These are phyloP conservation scores for Oropetium thomaeum DNA, from an alignment of 176 grass and related monocot genomes.

Conservation along the genomic window DNA sequence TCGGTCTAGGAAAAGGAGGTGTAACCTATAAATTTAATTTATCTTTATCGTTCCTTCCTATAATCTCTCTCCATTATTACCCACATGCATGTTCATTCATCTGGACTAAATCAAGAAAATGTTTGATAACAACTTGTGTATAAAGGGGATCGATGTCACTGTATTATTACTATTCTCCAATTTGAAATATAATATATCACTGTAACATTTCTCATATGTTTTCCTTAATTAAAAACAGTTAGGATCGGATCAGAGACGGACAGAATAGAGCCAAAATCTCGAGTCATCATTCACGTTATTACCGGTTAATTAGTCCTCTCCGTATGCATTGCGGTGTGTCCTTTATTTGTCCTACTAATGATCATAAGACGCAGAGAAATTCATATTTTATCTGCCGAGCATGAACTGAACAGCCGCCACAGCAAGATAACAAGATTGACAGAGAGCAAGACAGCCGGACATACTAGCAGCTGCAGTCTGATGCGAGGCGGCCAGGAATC, in stretches of 20 bases:
- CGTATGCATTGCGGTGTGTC: constrained; percentile 21
- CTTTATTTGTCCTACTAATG: constrained; percentile 17
- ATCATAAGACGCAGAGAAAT: constrained; percentile 27
- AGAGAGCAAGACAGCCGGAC: constrained; percentile 55
- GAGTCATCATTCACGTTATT: constrained; percentile 48
- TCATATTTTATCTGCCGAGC: constrained; percentile 26
- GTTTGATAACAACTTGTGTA: no score
- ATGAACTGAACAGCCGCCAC: constrained; percentile 8
- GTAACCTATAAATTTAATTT: background rate
- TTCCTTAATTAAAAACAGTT: background rate
- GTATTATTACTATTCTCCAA: background rate
- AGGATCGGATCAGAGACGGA: constrained; percentile 5
- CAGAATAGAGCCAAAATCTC: constrained; percentile 30
- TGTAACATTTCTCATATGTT: no score
- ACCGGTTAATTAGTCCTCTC: constrained; percentile 8
- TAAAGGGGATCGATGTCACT: background rate
- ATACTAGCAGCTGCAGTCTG: constrained; percentile 27
- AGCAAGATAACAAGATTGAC: constrained; percentile 47
- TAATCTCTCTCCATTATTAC: background rate
- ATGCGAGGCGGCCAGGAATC: constrained; percentile 46
- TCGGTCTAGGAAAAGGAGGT: background rate
- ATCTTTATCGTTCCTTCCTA: background rate
- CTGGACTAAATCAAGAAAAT: background rate
- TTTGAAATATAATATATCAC: no score
- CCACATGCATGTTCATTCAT: background rate